These are phyloP conservation scores for Ogataea paradorogensis DNA, from an alignment of 805 yeast species.

Conservation along the genomic window DNA sequence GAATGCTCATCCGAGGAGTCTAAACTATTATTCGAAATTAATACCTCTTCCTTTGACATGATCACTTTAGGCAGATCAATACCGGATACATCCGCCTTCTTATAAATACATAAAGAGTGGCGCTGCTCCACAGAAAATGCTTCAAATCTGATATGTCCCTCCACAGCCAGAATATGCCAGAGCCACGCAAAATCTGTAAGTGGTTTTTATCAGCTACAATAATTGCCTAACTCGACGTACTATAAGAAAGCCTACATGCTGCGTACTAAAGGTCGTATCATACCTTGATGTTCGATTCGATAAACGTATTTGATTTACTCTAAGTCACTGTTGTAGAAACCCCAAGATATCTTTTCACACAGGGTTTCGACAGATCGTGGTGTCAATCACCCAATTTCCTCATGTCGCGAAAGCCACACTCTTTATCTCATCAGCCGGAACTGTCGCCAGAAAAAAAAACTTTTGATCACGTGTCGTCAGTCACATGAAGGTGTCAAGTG, in stretches of 20 bases:
- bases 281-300: no score
- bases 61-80: not conserved
- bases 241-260: not conserved
- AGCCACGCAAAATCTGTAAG: not conserved
- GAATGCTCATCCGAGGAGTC: slow-evolving; percentile 1
- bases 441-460: not conserved
- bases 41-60: not conserved
- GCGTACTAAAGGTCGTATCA: no score
- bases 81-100: not conserved
- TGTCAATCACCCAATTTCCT: no score
- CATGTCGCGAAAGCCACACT: not conserved
- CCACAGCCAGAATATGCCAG: not conserved
- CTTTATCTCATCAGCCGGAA: not conserved
- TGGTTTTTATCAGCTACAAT: not conserved
- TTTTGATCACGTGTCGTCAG: not conserved
- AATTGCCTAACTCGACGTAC: not conserved
- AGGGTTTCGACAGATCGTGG: no score
- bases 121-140: not conserved
- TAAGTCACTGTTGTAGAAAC: not conserved
- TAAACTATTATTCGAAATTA: not conserved
- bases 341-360: not conserved
- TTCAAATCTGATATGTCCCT: not conserved
- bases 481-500: not conserved
- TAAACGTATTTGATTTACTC: no score
- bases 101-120: not conserved